Base-by-base conservation (phyloP, 1,139 yeast species). In the Lodderomyces beijingensis region DNA sequence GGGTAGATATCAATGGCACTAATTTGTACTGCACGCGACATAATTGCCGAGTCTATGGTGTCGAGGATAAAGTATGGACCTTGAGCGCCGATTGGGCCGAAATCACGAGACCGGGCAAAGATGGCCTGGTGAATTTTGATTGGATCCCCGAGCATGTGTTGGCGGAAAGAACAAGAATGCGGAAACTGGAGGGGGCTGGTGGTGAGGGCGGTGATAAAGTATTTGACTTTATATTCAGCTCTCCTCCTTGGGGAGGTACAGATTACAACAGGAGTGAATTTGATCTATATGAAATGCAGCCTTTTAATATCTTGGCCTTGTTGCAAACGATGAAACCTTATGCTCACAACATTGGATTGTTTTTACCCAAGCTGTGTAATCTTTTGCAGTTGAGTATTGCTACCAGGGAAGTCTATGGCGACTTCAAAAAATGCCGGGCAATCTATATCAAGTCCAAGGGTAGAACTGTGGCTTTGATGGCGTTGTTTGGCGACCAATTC, bases 211-310 rank as follows among this genome's bases (percentile, higher is more conserved):
- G 7, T 19, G 21, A 19, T 7, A 37, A 45, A n/a, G 55, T 61
- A 3, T 67, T 79, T 27, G 93, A 84, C 47, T 70, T 85, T 28
- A 67, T 83, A 5, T 89, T 87, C 57, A 72, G 80, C 16, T 86
- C 96, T 4, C 97, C 97, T 1, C 97, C 97, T 0, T 91, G 98
- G 98, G 97, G 97, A 11, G 98, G 98, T 0, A 87, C 93, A 0
- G 53, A 60, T 4, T 91, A 89, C 56, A 57, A 62, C 22, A 47
- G 59, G 8, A 62, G 62, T 1, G 46, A 52, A 0, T 84, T 76
- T 59, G 77, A 79, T 42, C 40, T 60, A 25, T 38, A 43, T 33
- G 16, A 44, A 30, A 53, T 65, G 70, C 50, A 59, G 34, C 89
- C 93, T 2, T 59, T 77, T 33, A 56, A 64, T 1, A 46, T 82